Evolutionary conservation across 768 basidiomycete species (phyloP), one percentile per base, ranked within the genome.

Genomic region (Infundibulicybe gibba): DNA sequence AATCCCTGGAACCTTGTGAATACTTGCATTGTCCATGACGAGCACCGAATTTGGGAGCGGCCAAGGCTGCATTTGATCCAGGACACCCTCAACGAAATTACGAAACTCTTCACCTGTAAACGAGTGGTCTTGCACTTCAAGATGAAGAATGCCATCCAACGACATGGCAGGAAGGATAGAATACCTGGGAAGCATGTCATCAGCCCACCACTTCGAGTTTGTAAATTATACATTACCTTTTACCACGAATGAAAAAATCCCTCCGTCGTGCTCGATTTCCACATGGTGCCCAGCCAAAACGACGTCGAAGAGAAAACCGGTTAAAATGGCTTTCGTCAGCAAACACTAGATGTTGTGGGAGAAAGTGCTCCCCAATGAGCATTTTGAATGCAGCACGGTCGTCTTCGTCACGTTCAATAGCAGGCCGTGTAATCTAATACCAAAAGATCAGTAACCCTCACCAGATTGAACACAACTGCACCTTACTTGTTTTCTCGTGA

Each of bases 301-400:
- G 52, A 3, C 59, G 54, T 25, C 49, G 49, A 6, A 59, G 44
- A 6, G 58, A 58, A 5, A 49, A 48, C 5, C 59, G 48, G 41
- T 68, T 55, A 48, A 59, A 58, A 16, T 58, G 49, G 17, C 55
- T 60, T 43, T 68, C 63, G 44, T 68, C 65, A 3, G 61, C 50
- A 31, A 60, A 62, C 6, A 67, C 52, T 6, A 61, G 49, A 43
- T 62, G 58, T 12, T 41, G 45, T 10, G 54, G 49, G 11, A 41
- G 8, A 41, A 57, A 60, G 40, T 53, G 32, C 12, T 41, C 44
- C 13, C 49, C 53, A 25, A 60, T 49, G 17, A 43, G 32, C 8
- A 50, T 40, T 25, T 43, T 40, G 46, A 49, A 64, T 15, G 47
- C 40, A 8, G 50, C 45, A 14, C 54, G 45, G 9, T 55, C 45